Conservation (phyloP, 2,329 filamentous ascomycete genomes). For the Nakataea oryzae region DNA sequence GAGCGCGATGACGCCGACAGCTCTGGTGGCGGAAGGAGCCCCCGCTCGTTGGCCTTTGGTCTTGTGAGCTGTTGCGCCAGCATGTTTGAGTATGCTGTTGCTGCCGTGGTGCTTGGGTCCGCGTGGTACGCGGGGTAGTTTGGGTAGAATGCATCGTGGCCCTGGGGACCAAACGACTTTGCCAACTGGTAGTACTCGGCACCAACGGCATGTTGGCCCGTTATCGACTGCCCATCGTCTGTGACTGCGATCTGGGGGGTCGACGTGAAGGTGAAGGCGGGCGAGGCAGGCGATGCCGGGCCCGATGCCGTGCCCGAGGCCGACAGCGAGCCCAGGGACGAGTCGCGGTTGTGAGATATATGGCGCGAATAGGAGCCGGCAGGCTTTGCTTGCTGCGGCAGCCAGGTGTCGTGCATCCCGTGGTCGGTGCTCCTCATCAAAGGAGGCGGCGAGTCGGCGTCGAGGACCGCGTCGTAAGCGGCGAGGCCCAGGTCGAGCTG, state of each 20-base stretch:
- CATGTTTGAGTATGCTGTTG: slow-evolving; percentile 26
- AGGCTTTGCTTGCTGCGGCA: neutral
- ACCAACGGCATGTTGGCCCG: slow-evolving; percentile 5
- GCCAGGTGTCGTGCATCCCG: neutral
- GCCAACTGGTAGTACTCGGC: slow-evolving; percentile 39
- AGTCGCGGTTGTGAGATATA: slow-evolving; percentile 43
- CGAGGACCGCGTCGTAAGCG: neutral
- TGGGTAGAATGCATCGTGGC: slow-evolving; percentile 26
- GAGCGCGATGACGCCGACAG: slow-evolving; percentile 30
- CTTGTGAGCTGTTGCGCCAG: slow-evolving; percentile 24
- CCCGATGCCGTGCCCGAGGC: slow-evolving; percentile 50
- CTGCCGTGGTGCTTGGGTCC: slow-evolving; percentile 21
- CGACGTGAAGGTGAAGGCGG: slow-evolving; percentile 29
- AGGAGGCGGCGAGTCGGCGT: slow-evolving; percentile 1
- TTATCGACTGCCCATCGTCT: slow-evolving; percentile 24
- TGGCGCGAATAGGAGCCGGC: neutral
- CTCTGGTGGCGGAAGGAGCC: slow-evolving; percentile 34
- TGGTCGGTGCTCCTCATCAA: slow-evolving; percentile 1
- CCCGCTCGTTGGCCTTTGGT: slow-evolving; percentile 25
- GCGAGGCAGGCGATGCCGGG: slow-evolving; percentile 47
- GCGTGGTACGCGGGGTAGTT: slow-evolving; percentile 29
- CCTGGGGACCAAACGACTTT: slow-evolving; percentile 23
- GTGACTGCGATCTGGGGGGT: slow-evolving; percentile 43
- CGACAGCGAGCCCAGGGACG: slow-evolving; percentile 49
- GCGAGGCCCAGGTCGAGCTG: neutral